A percentile compares a stretch with the other conserved stretches of the same genome.
Conservation (phyloP, 495 filamentous ascomycete species). For the Clavariopsis aquatica region DNA sequence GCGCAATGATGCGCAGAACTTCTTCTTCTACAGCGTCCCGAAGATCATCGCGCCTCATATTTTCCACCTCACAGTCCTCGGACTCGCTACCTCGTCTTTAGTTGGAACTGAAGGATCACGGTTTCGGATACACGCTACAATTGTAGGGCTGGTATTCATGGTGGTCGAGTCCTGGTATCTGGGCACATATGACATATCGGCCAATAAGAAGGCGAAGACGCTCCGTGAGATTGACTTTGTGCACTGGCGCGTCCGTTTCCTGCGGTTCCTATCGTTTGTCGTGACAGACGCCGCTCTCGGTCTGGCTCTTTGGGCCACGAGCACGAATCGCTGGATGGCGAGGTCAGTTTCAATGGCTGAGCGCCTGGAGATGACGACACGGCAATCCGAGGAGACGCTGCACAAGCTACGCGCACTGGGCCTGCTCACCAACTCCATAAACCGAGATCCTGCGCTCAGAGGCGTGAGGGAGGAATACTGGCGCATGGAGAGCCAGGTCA, state of each 20-base stretch:
- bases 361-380: constrained; percentile 48
- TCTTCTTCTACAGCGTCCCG: constrained; percentile 80
- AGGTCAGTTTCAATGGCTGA: constrained; percentile 55
- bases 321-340: constrained; percentile 71
- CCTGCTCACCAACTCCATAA: constrained; percentile 59
- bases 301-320: constrained; percentile 65
- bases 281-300: constrained; percentile 63
- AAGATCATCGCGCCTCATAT: constrained; percentile 74
- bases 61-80: constrained; percentile 67
- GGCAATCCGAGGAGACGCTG: constrained; percentile 50
- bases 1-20: constrained; percentile 62
- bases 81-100: constrained; percentile 61
- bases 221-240: constrained; percentile 63
- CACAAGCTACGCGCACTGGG: constrained; percentile 57
- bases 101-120: constrained; percentile 57
- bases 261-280: constrained; percentile 61
- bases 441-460: constrained; percentile 58
- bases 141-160: constrained; percentile 62
- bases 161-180: constrained; percentile 64
- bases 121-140: constrained; percentile 71
- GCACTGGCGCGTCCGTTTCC: constrained; percentile 65
- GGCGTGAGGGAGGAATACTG: constrained; percentile 60
- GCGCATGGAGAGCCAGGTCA: constrained; percentile 49
- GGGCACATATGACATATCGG: constrained; percentile 60
- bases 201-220: constrained; percentile 59